Evolutionary conservation across 305 asterid species (phyloP), one percentile per base, ranked within the genome.

Genomic region (Lippia alba): DNA sequence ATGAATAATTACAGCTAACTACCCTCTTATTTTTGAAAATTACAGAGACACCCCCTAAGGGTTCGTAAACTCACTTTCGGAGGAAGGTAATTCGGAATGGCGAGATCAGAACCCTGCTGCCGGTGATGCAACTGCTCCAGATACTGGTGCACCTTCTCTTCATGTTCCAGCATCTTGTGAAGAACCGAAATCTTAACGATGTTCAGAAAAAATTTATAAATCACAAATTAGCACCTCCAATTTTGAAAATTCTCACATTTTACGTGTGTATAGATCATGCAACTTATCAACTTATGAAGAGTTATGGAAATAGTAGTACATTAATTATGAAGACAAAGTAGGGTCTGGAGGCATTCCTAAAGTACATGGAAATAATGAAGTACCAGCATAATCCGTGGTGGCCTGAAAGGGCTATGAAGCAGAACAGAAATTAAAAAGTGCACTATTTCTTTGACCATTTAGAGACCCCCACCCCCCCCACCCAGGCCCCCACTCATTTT

Each of bases 141-240:
- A 81, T 77, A 87, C 58, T 84, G 86, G 64, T 81, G 90, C 72
- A 90, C 85, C 72, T 80, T 88, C 68, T 90, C 80, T 69, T 92
- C 98, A 56, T 88, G 85, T 6, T 76, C 87, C 80, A 90, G 85
- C 89, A 85, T 88, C 77, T 90, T 85, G 65, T 79, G 79, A 20
- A 90, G 96, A 69, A 76, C 89, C 11, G 74, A 60, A 19, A 91
- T 92, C 97, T 91, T 61, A 12, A 0, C 4, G 8, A 30, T 3
- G 46, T 18, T 33, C 45, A 7, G 41, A 4, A 16, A n/a, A 20
- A 14, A 39, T 6, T 4, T 3, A 0, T 3, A 46, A 46, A 46
- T 9, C 15, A 46, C 19, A 49, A 44, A 36, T 36, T 36, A 36
- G 41, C 9, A 36, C 9, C 9, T 36, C 41, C 6, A 36, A 5